Conservation (phyloP, 805 yeast species). For the Candida glaebosa region DNA sequence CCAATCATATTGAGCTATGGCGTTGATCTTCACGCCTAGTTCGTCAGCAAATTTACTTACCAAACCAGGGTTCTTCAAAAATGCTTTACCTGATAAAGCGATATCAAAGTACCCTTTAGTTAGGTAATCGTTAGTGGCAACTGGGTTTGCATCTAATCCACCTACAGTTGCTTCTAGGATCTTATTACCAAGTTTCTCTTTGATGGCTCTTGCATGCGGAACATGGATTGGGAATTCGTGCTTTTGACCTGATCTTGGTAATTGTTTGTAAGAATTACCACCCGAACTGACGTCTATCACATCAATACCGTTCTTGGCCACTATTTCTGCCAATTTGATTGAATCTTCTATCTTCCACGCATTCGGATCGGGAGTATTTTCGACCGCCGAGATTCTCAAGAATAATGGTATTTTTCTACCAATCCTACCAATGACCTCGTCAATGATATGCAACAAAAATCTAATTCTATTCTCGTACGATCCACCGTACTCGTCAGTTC, state of each 20-base stretch:
- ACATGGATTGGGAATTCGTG: slow-evolving; percentile 31
- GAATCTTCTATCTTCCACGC: slow-evolving; percentile 48
- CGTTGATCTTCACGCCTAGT: slow-evolving; percentile 38
- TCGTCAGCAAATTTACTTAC: slow-evolving; percentile 50
- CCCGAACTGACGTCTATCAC: slow-evolving; percentile 57
- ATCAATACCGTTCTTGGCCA: slow-evolving; percentile 46
- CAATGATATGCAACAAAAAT: slow-evolving; percentile 45
- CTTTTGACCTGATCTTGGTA: slow-evolving; percentile 18
- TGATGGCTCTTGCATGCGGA: slow-evolving; percentile 39
- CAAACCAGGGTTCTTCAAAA: slow-evolving; percentile 49
- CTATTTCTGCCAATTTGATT: slow-evolving; percentile 33
- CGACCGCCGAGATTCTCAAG: slow-evolving; percentile 46
- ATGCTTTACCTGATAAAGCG: slow-evolving; percentile 43
- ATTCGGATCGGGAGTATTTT: slow-evolving; percentile 33
- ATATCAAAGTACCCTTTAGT: slow-evolving; percentile 45
- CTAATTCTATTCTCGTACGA: slow-evolving; percentile 54
- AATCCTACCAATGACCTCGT: slow-evolving; percentile 37
- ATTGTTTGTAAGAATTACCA: slow-evolving; percentile 36
- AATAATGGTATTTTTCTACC: slow-evolving; percentile 45
- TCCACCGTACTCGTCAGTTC: slow-evolving; percentile 67
- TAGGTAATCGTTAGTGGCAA: slow-evolving; percentile 36
- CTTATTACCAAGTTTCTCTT: slow-evolving; percentile 41
- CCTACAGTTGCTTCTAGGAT: slow-evolving; percentile 48
- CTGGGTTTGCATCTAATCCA: slow-evolving; percentile 27
- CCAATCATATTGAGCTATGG: slow-evolving; percentile 26